A percentile compares a stretch with the other conserved stretches of the same genome.
phyloP scores from a whole-genome alignment of 768 basidiomycete genomes.

The Psilocybe tampanensis region DNA sequence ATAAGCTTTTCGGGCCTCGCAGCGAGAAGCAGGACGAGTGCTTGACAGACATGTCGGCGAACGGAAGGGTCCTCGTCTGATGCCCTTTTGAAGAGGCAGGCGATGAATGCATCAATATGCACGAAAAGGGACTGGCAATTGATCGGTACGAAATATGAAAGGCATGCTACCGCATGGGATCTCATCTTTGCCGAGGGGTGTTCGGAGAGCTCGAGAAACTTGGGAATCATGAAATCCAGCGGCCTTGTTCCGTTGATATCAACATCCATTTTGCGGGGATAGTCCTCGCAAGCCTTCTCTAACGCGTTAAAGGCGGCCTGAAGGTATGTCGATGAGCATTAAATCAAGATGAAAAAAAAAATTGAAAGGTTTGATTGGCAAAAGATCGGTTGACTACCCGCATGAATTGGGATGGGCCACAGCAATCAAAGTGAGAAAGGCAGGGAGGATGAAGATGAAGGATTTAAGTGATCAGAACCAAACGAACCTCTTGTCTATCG shows the following conservation, averaged over 20 bases:
- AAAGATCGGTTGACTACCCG: not conserved
- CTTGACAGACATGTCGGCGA: constrained; percentile 94
- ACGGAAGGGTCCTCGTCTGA: constrained; percentile 94
- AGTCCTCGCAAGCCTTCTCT: constrained; percentile 96
- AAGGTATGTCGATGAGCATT: constrained; percentile 6
- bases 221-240: constrained; percentile 95
- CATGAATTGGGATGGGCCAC: not conserved
- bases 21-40: constrained; percentile 89
- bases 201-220: constrained; percentile 87
- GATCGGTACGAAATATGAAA: constrained; percentile 92
- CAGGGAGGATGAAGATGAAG: not conserved
- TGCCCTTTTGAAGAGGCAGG: constrained; percentile 91
- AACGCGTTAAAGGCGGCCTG: constrained; percentile 92
- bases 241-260: constrained; percentile 92
- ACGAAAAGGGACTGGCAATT: constrained; percentile 84
- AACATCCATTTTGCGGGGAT: constrained; percentile 92
- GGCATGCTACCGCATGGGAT: constrained; percentile 89
- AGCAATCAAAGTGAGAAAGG: not conserved
- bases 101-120: constrained; percentile 93
- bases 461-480: constrained; percentile 6
- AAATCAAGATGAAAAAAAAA: not conserved
- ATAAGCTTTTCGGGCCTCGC: constrained; percentile 95
- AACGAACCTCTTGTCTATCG: constrained; percentile 83
- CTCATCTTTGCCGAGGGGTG: constrained; percentile 90
- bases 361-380: not conserved